Evolutionary conservation across 768 basidiomycete species (phyloP).

Genomic region (Phylloporus rhodoxanthus): DNA sequence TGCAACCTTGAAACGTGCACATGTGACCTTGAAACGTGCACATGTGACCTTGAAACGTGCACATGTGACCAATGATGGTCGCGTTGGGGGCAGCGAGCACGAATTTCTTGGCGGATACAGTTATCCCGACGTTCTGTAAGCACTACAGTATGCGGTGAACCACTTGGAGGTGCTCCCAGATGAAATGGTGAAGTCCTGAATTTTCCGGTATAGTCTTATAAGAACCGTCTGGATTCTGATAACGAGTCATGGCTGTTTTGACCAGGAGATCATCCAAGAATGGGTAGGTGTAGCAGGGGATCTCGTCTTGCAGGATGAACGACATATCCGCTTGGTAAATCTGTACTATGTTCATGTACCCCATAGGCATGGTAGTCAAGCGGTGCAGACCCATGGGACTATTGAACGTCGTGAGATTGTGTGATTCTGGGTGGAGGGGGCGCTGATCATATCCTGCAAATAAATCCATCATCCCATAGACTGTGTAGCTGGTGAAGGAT

Average conservation of each 20-base stretch:
- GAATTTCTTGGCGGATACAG: no score
- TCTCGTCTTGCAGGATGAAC: slow-evolving; percentile 35
- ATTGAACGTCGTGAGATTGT: slow-evolving; percentile 38
- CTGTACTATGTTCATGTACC: slow-evolving; percentile 36
- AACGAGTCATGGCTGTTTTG: slow-evolving; percentile 29
- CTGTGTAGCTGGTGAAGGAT: neutral
- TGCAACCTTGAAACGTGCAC: no score
- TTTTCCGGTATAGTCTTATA: slow-evolving; percentile 37
- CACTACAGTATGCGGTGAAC: slow-evolving; percentile 20
- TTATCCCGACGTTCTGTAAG: slow-evolving; percentile 15
- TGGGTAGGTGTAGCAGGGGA: slow-evolving; percentile 31
- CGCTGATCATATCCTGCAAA: neutral
- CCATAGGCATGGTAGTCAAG: slow-evolving; percentile 28
- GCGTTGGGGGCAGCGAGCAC: no score
- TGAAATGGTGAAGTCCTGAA: slow-evolving; percentile 32
- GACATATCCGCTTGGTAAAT: slow-evolving; percentile 38
- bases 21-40: no score
- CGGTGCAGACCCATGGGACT: slow-evolving; percentile 18
- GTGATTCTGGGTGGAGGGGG: neutral
- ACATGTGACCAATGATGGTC: no score
- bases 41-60: no score
- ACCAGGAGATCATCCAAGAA: slow-evolving; percentile 39
- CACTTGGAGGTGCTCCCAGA: slow-evolving; percentile 38
- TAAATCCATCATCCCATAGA: slow-evolving; percentile 1
- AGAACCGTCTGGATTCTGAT: slow-evolving; percentile 22